Evolutionary conservation across 768 basidiomycete species (phyloP), one percentile per base, ranked within the genome.

Genomic region (Fomitopsis pulvina): DNA sequence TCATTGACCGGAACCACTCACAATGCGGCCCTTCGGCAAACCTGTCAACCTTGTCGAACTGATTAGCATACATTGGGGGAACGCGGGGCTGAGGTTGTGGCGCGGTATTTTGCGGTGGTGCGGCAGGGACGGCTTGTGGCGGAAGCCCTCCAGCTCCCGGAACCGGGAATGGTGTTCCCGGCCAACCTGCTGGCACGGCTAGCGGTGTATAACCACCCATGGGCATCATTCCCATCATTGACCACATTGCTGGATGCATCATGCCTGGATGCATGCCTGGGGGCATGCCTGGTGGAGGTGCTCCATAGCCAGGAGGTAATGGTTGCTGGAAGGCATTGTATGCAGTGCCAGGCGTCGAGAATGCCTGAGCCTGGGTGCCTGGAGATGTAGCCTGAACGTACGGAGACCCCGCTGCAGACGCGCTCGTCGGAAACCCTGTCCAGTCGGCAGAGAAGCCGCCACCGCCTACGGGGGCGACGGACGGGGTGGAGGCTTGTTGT

Each of bases 1-100:
- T 4, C 11, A 8, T 30, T n/a, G 32, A 25, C 7, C 5, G 34
- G 28, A 22, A 32, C 21, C 27, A 64, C 75, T 26, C 62, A 77
- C 75, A 76, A 47, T 70, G 65, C 0, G 65, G 62, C 22, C 75
- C 75, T 45, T 71, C 71, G 0, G 66, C 52, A 52, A 73, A 77
- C 20, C 55, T 63, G 28, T 61, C 54, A 44, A 73, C 59, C 40
- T 55, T 63, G 55, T 52, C 66, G 56, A 63, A 63, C 61, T 62
- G 55, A 16, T 67, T 55, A 47, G 50, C 51, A 47, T 54, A 42
- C 49, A 53, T 25, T 47, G 49, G 24, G 8, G 48, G 45, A 44
- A 47, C 22, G 20, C 9, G 2, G 28, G 49, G 40, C 24, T 58
- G 56, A 43, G 50, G 26, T 41, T 50, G 12, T 54, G 50, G 30